Evolutionary conservation across 1,139 yeast species (phyloP).

Genomic region (Kurtzmaniella quercitrusa): DNA sequence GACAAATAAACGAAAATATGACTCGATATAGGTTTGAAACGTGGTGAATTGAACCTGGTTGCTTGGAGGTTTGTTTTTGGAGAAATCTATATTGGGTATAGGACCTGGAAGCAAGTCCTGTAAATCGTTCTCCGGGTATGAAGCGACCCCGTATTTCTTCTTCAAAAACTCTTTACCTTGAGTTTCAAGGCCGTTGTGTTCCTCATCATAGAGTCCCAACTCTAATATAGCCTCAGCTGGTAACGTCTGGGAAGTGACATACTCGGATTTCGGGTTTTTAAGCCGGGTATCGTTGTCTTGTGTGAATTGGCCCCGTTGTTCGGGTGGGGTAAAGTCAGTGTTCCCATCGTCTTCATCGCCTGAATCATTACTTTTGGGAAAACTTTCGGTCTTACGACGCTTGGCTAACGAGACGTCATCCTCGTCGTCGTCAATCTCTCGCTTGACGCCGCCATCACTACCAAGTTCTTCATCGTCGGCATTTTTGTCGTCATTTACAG

Average conservation of each 20-base stretch:
- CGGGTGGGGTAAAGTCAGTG: slow-evolving; percentile 29
- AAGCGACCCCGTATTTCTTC: slow-evolving; percentile 80
- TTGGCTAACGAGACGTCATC: slow-evolving; percentile 13
- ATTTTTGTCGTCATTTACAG: slow-evolving; percentile 6
- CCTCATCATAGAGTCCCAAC: slow-evolving; percentile 65
- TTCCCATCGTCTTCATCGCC: slow-evolving; percentile 21
- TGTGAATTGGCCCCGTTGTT: slow-evolving; percentile 43
- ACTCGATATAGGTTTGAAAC: slow-evolving; percentile 79
- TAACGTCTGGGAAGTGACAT: slow-evolving; percentile 66
- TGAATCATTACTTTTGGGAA: not conserved
- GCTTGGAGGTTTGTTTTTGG: slow-evolving; percentile 73
- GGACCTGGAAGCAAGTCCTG: slow-evolving; percentile 78
- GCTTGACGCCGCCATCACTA: slow-evolving; percentile 7
- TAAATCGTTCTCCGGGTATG: slow-evolving; percentile 79
- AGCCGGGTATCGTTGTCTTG: slow-evolving; percentile 55
- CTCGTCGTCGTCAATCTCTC: slow-evolving; percentile 10
- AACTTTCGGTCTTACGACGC: slow-evolving; percentile 9
- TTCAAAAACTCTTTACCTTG: slow-evolving; percentile 72
- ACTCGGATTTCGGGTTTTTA: slow-evolving; percentile 75
- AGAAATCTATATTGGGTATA: slow-evolving; percentile 83
- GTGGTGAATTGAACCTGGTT: slow-evolving; percentile 93
- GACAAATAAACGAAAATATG: slow-evolving; percentile 68
- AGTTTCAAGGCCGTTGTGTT: slow-evolving; percentile 47
- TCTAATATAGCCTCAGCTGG: slow-evolving; percentile 62
- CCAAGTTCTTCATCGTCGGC: slow-evolving; percentile 11